Base-by-base conservation (phyloP, 768 basidiomycete genomes). In the Aureoboletus auriporus region DNA sequence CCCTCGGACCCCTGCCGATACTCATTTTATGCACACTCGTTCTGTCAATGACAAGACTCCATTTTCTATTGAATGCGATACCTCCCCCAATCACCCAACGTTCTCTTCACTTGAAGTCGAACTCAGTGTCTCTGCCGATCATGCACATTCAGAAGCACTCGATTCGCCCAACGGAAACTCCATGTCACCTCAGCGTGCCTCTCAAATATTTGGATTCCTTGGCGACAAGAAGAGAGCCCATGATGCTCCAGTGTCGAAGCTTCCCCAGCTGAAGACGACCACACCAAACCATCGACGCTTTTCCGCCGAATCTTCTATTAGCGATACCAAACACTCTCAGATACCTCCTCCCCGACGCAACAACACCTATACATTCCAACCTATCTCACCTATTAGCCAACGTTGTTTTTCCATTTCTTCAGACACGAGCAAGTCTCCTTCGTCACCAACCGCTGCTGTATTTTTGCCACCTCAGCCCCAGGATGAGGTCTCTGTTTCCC, bases 61-160 rank as follows among this genome's bases (percentile, higher is more conserved):
- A 13, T 64, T 77, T 54, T 58, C 71, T 56, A 69, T 75, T 7
- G 75, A 79, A 51, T 67, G 73, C 58, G 76, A 80, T 59, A 63
- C 71, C 49, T 70, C 71, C 47, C 64, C 63, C 45, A 65, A 58
- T 53, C 68, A 54, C 49, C 64, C 51, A 16, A 70, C 70, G 39
- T 82, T 88, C 39, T 85, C 84, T 6, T 91, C 88, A 0, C 75
- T 89, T 69, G 82, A 85, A 50, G 89, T 89, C 4, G 86, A 89
- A 59, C 70, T 81, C 43, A 87, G 86, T 62, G 68, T 71, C 17
- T 69, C 68, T 11, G 66, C 71, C 20, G 77, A 82, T 44, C 65
- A 62, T n/a, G 62, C 51, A 58, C 46, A 50, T 50, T 40, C 48
- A 36, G 44, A 58, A 57, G 35, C 45, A 42, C 41, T 43, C 43